Percentiles rank a stretch among this genome's conserved stretches.
Conservation (phyloP, 768 basidiomycete species). For the Tricholoma matsutake region DNA sequence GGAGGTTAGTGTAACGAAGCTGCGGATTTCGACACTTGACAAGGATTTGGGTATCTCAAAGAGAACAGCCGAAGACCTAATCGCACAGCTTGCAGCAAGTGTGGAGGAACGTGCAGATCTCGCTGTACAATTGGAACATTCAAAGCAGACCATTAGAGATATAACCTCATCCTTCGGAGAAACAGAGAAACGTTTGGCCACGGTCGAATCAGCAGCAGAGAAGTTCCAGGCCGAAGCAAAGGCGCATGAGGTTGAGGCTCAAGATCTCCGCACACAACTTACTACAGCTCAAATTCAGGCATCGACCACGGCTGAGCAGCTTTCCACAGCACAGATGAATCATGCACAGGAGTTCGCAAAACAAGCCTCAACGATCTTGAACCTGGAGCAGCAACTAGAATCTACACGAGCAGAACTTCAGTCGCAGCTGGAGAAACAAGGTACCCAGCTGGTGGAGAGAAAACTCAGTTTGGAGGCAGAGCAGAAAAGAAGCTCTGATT, state of each 20-base stretch:
- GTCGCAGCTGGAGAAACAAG: conserved; percentile 10
- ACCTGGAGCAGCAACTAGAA: conserved; percentile 7
- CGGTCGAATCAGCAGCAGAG: conserved; percentile 8
- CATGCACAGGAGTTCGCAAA: conserved; percentile 12
- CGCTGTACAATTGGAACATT: conserved; percentile 6
- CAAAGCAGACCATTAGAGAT: conserved; percentile 6
- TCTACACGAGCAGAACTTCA: conserved; percentile 7
- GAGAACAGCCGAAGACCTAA: conserved; percentile 11
- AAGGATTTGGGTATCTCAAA: conserved; percentile 9
- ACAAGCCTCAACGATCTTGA: conserved; percentile 8
- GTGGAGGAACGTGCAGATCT: conserved; percentile 9
- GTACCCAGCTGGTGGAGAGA: conserved; percentile 12
- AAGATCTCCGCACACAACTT: conserved; percentile 12
- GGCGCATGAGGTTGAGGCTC: conserved; percentile 1
- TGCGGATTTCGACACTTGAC: conserved; percentile 2
- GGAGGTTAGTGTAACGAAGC: neutral
- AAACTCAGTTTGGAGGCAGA: conserved; percentile 16
- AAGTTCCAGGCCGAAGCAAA: conserved; percentile 8
- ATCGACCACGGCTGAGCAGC: conserved; percentile 8
- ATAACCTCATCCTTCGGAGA: conserved; percentile 6
- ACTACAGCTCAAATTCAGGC: conserved; percentile 6
- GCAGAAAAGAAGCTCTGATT: conserved; percentile 6
- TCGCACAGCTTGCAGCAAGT: conserved; percentile 10
- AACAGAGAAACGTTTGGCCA: conserved; percentile 7
- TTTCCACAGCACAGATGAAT: conserved; percentile 8